Percentiles rank a stretch among this genome's conserved stretches.
Evolutionary conservation across 2,329 filamentous ascomycete species (phyloP).

Genomic region (Trichoderma koningiopsis): DNA sequence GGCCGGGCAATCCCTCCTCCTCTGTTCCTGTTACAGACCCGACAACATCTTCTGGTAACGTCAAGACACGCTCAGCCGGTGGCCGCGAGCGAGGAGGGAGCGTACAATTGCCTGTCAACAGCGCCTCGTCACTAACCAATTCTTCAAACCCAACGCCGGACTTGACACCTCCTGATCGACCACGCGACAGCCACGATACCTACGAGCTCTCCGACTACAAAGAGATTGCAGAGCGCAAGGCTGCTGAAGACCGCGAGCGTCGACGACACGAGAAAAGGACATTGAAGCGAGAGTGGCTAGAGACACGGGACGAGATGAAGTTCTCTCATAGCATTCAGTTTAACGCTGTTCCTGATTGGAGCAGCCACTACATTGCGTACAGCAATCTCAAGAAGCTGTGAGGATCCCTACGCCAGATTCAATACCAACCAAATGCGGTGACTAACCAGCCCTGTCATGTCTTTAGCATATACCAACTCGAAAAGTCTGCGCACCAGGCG

Average conservation of each 20-base stretch:
- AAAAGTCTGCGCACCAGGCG: slow-evolving; percentile 75
- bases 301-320: slow-evolving; percentile 89
- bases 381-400: slow-evolving; percentile 98
- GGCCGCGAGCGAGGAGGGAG: slow-evolving; percentile 43
- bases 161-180: not conserved
- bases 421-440: not conserved
- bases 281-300: slow-evolving; percentile 70
- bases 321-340: slow-evolving; percentile 99
- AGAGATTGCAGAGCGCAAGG: slow-evolving; percentile 36
- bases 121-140: not conserved
- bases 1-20: slow-evolving; percentile 45
- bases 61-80: slow-evolving; percentile 32
- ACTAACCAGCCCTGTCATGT: not conserved
- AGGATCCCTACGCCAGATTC: slow-evolving; percentile 36
- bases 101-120: slow-evolving; percentile 13
- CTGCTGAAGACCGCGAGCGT: slow-evolving; percentile 38
- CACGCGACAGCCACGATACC: slow-evolving; percentile 29
- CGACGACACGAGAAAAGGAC: slow-evolving; percentile 50
- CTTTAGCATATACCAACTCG: slow-evolving; percentile 85
- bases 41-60: slow-evolving; percentile 29
- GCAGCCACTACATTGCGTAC: slow-evolving; percentile 95
- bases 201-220: slow-evolving; percentile 50
- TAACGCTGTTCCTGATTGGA: slow-evolving; percentile 99
- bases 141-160: not conserved
- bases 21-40: slow-evolving; percentile 39